Evolutionary conservation across 1,139 yeast genomes (phyloP).

Genomic region (Debaryomycetaceae sp.): DNA sequence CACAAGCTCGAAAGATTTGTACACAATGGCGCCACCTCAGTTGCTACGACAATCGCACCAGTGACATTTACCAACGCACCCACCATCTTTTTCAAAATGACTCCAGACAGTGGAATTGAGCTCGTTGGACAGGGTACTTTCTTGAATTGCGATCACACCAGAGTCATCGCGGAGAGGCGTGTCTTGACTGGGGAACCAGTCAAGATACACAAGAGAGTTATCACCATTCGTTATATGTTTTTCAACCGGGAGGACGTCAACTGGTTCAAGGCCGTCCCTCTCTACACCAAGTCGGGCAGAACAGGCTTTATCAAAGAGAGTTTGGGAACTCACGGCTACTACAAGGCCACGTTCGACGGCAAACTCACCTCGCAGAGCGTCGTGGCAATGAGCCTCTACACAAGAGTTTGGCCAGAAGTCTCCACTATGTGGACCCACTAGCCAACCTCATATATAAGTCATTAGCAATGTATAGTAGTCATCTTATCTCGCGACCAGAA

Average conservation of each 20-base stretch:
- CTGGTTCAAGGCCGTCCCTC: constrained; percentile 88
- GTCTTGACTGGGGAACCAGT: constrained; percentile 92
- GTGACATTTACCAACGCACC: constrained; percentile 80
- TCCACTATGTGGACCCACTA: constrained; percentile 29
- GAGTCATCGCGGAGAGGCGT: constrained; percentile 84
- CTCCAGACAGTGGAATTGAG: constrained; percentile 47
- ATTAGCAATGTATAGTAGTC: neutral
- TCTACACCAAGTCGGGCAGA: constrained; percentile 89
- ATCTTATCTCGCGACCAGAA: no score
- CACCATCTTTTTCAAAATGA: constrained; percentile 61
- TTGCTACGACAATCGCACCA: constrained; percentile 93
- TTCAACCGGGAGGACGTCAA: constrained; percentile 86
- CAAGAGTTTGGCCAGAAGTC: constrained; percentile 83
- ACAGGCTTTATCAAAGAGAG: constrained; percentile 92
- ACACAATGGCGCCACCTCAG: constrained; percentile 66
- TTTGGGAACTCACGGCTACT: constrained; percentile 97
- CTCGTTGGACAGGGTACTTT: constrained; percentile 89
- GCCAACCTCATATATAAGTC: neutral
- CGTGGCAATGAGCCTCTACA: constrained; percentile 90
- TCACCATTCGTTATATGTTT: constrained; percentile 96
- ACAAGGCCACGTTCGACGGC: constrained; percentile 93
- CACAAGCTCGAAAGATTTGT: constrained; percentile 82
- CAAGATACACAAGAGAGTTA: constrained; percentile 88
- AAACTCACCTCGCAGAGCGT: constrained; percentile 88
- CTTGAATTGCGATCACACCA: constrained; percentile 78